phyloP scores from a whole-genome alignment of 116 monocot genomes.

The Trichopus zeylanicus region DNA sequence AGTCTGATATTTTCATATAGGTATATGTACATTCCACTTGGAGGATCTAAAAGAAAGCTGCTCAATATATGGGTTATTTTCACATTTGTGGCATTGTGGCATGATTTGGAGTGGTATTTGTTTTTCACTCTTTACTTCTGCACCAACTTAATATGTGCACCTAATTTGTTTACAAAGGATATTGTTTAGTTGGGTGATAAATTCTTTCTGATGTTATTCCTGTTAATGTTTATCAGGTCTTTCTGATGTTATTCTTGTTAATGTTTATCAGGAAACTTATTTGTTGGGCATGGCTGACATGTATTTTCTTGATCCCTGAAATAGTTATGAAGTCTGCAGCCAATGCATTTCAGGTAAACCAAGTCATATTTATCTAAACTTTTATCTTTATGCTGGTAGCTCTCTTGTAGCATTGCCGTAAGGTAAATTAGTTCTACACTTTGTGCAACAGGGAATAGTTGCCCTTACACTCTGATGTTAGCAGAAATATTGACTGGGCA shows the following conservation, averaged over 20 bases:
- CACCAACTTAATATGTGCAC: background rate
- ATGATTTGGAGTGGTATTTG: conserved; percentile 90
- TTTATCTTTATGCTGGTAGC: too few relatives aligned
- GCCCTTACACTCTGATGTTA: too few relatives aligned
- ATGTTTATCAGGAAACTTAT: conserved; percentile 77
- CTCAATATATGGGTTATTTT: conserved; percentile 94
- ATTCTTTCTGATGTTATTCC: too few relatives aligned
- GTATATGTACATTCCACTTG: conserved; percentile 97
- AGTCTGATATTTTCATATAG: conserved; percentile 13
- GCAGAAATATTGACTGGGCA: too few relatives aligned
- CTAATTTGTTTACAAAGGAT: too few relatives aligned
- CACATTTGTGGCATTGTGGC: conserved; percentile 98
- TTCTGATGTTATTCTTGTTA: background rate
- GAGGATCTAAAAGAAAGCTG: conserved; percentile 72
- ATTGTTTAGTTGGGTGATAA: too few relatives aligned
- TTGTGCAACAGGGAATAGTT: too few relatives aligned
- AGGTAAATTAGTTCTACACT: too few relatives aligned
- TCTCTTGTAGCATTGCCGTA: too few relatives aligned
- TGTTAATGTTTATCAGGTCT: too few relatives aligned
- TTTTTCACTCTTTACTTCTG: background rate
- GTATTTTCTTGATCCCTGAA: conserved; percentile 88
- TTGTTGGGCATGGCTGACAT: conserved; percentile 98
- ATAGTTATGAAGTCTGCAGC: conserved; percentile 65
- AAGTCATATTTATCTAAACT: too few relatives aligned
- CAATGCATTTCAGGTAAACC: conserved; percentile 48